phyloP scores from a whole-genome alignment of 1,139 yeast species.

The Protomyces inundatus region DNA sequence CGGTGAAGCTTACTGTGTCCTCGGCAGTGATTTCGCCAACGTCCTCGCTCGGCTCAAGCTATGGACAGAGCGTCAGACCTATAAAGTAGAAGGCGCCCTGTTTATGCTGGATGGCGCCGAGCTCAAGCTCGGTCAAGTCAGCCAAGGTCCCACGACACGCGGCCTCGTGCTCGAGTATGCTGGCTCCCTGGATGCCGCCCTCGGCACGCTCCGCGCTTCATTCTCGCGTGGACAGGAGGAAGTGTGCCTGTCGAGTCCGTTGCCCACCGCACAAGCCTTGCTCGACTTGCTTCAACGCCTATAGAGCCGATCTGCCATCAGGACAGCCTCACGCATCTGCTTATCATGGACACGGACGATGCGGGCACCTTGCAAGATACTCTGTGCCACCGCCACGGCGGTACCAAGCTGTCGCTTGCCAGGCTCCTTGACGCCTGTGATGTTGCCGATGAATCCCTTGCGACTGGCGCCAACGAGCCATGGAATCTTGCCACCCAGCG shows the following conservation, averaged over 20 bases:
- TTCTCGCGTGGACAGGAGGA: neutral
- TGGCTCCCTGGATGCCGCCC: neutral
- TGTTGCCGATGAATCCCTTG: constrained; percentile 73
- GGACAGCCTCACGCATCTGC: constrained; percentile 58
- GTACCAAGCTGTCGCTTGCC: constrained; percentile 67
- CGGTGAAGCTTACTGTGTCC: constrained; percentile 2
- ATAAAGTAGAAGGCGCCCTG: constrained; percentile 6
- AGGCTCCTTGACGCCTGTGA: constrained; percentile 49
- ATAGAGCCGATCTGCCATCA: constrained; percentile 63
- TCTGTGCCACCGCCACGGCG: constrained; percentile 66
- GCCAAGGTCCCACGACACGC: constrained; percentile 19
- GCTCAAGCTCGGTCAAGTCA: constrained; percentile 7
- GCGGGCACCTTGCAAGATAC: constrained; percentile 69
- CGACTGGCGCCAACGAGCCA: constrained; percentile 81
- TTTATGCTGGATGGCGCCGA: neutral
- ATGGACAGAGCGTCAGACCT: constrained; percentile 14
- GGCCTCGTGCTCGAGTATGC: constrained; percentile 12
- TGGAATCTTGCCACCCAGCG: constrained; percentile 43
- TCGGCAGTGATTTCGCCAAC: constrained; percentile 12
- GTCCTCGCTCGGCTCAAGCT: constrained; percentile 10
- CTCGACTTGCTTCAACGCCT: neutral
- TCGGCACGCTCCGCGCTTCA: neutral
- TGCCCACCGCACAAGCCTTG: neutral
- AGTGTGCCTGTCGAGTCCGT: neutral
- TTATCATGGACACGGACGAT: constrained; percentile 84